Base-by-base conservation (phyloP, 345 rosid genomes). In the Leavenworthia alabamica region DNA sequence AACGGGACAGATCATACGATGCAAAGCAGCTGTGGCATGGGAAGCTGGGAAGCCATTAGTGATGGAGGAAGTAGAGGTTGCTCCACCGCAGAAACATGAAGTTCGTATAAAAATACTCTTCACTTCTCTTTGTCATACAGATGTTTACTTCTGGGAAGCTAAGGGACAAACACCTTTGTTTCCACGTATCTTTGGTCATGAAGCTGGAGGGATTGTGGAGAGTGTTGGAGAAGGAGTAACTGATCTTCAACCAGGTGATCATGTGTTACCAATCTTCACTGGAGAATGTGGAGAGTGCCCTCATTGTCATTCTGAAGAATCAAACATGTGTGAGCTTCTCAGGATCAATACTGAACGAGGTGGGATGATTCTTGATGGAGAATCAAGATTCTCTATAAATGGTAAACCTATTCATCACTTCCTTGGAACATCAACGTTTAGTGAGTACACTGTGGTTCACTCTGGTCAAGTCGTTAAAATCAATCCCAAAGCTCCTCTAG, bases 121-220 rank as follows among this genome's bases (percentile, higher is more conserved):
- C 75, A 85, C 97, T 39, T 55, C 97, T 33, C 80, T 87, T 31
- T 85, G 95, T 75, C 97, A 87, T 75, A 87, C 93, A 3, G 97
- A 90, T 74, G 83, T 87, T 66, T 90, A 90, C 80, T 90, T 87
- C 81, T 90, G 97, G 97, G 97, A 90, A 58, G 93, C 97, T 7
- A 90, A 85, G 97, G 96, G 96, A 56, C 96, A 88, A 72, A 73
- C 80, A 5, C 88, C 89, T 0, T 1, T 82, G 51, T 88, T 85
- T 77, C 96, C 96, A 19, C 86, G 96, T 43, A 88, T 88, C 42
- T 78, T 70, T 14, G 96, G 92, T 19, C 96, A 88, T 73, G 96
- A 88, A 78, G 96, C 89, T 70, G 83, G 82, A 75, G 92, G 96
- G 96, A 82, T 85, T 70, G 89, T 88, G 44, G 96, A 88, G 79